Evolutionary conservation across 1,139 yeast genomes (phyloP).

Genomic region (Lodderomyces elongisporus): DNA sequence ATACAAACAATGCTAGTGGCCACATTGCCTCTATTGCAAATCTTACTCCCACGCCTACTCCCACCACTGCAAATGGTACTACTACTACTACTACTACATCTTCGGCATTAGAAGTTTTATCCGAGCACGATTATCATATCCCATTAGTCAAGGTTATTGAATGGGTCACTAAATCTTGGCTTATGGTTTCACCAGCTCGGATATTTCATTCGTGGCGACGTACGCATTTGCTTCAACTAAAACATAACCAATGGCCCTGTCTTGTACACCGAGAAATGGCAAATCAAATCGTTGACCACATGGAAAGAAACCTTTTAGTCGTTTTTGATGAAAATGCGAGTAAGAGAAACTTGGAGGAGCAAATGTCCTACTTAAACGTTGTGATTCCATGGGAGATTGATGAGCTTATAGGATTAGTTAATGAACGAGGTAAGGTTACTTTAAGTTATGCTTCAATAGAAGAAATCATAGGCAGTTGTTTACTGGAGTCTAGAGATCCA

Average conservation of each 20-base stretch:
- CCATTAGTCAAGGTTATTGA: slow-evolving; percentile 55
- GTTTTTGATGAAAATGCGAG: slow-evolving; percentile 22
- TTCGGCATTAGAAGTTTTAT: slow-evolving; percentile 21
- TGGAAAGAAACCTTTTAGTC: slow-evolving; percentile 2
- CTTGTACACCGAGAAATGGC: slow-evolving; percentile 7
- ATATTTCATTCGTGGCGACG: slow-evolving; percentile 53
- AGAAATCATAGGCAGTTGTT: slow-evolving; percentile 59
- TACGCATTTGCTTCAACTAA: slow-evolving; percentile 20
- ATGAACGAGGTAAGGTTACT: slow-evolving; percentile 54
- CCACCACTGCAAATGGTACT: too few relatives aligned
- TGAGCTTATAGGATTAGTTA: slow-evolving; percentile 50
- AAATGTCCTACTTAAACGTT: slow-evolving; percentile 43
- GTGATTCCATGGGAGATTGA: slow-evolving; percentile 57
- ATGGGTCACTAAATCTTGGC: slow-evolving; percentile 56
- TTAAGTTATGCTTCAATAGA: slow-evolving; percentile 56
- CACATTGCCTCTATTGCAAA: not conserved
- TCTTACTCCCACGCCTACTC: not conserved
- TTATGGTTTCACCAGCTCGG: slow-evolving; percentile 38
- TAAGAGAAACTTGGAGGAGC: slow-evolving; percentile 33
- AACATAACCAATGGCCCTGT: slow-evolving; percentile 13
- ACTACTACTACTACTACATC: slow-evolving; percentile 4
- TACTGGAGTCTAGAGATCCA: slow-evolving; percentile 30
- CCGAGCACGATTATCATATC: slow-evolving; percentile 39
- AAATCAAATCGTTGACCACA: slow-evolving; percentile 22
- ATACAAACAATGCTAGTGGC: slow-evolving; percentile 1